Evolutionary conservation across 352 stramenopile species (phyloP).

Genomic region (Pseudoperonospora humuli): DNA sequence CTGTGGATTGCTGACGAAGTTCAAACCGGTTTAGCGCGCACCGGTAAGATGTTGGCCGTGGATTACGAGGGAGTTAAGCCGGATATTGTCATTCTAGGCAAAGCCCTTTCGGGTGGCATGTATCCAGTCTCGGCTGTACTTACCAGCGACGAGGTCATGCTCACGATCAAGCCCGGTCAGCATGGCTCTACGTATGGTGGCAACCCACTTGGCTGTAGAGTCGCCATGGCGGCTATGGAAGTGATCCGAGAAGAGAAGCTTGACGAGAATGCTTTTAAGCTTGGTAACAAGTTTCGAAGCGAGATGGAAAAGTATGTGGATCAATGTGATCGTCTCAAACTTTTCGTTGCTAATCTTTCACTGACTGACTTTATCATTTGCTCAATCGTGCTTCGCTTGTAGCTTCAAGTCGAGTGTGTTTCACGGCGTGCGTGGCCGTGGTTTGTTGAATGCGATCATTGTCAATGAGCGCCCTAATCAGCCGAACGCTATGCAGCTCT

Average conservation of each 20-base stretch:
- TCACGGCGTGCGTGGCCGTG: slow-evolving; percentile 88
- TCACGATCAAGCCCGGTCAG: slow-evolving; percentile 95
- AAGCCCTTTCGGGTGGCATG: slow-evolving; percentile 96
- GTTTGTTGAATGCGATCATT: slow-evolving; percentile 97
- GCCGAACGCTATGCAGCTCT: slow-evolving; percentile 91
- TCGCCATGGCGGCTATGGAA: slow-evolving; percentile 93
- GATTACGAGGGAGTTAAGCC: slow-evolving; percentile 96
- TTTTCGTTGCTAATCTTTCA: too few relatives aligned
- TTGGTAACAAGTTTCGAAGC: slow-evolving; percentile 90
- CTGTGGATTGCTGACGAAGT: slow-evolving; percentile 99
- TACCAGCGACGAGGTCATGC: slow-evolving; percentile 94
- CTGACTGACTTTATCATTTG: slow-evolving; percentile 2
- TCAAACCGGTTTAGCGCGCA: slow-evolving; percentile 94
- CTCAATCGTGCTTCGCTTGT: background rate
- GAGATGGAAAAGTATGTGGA: slow-evolving; percentile 73
- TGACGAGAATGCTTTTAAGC: slow-evolving; percentile 88
- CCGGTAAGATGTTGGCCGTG: slow-evolving; percentile 93
- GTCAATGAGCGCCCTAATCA: slow-evolving; percentile 89
- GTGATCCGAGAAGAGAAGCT: slow-evolving; percentile 94
- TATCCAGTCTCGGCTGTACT: slow-evolving; percentile 97
- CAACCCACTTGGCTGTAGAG: slow-evolving; percentile 94
- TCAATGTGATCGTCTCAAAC: background rate
- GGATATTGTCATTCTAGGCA: slow-evolving; percentile 96
- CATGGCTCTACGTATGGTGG: slow-evolving; percentile 97
- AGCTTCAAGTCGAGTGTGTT: slow-evolving; percentile 64